phyloP scores from a whole-genome alignment of 2,329 filamentous ascomycete genomes.

The Penicillium occitanis region DNA sequence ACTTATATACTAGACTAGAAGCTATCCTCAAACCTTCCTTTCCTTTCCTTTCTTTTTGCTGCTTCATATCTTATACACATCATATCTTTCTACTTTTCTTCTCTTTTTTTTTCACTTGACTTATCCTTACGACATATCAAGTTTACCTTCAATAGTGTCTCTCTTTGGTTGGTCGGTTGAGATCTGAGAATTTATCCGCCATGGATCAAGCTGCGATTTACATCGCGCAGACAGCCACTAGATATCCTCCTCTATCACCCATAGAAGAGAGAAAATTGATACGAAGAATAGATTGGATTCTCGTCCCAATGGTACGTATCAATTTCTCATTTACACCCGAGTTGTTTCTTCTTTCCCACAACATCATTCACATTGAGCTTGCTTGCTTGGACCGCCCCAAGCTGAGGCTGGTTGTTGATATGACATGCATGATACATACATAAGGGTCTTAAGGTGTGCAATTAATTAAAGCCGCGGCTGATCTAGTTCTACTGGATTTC shows the following conservation, averaged over 20 bases:
- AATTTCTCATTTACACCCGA: neutral
- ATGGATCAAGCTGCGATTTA: conserved; percentile 32
- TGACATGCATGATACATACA: conserved; percentile 13
- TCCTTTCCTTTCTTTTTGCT: neutral
- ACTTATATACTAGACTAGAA: neutral
- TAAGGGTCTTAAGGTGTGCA: neutral
- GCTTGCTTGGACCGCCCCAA: neutral
- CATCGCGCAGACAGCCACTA: conserved; percentile 24
- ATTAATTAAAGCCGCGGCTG: conserved; percentile 22
- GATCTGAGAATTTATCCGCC: neutral
- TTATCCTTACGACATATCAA: neutral
- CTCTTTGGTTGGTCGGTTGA: neutral
- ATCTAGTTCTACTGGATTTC: neutral
- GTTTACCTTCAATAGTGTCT: neutral
- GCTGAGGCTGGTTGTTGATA: neutral
- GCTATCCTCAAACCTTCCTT: neutral
- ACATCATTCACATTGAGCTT: neutral
- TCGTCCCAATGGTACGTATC: conserved; percentile 57
- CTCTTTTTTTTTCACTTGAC: neutral
- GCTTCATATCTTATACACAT: neutral
- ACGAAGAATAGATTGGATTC: conserved; percentile 55
- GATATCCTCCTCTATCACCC: conserved; percentile 26
- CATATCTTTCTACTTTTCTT: neutral
- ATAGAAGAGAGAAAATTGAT: conserved; percentile 36
- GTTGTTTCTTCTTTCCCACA: neutral